Conservation (phyloP, 345 rosid genomes). For the Hevea brasiliensis region DNA sequence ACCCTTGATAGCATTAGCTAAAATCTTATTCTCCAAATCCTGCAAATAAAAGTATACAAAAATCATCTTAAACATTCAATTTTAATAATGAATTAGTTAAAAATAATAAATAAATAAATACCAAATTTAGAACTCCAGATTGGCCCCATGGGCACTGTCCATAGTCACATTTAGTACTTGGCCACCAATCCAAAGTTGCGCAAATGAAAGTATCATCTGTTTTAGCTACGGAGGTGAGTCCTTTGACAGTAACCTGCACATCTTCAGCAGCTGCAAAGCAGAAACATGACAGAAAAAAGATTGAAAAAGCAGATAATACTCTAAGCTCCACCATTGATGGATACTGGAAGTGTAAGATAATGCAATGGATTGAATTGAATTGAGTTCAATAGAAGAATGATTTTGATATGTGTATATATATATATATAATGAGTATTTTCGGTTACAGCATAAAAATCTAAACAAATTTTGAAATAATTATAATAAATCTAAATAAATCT, state of each 20-base stretch:
- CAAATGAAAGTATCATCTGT: conserved; percentile 57
- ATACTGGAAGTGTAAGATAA: too few relatives aligned
- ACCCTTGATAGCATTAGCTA: conserved; percentile 57
- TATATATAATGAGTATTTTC: too few relatives aligned
- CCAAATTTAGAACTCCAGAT: conserved; percentile 55
- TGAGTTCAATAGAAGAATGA: too few relatives aligned
- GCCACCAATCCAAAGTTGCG: conserved; percentile 75
- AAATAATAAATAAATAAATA: not conserved
- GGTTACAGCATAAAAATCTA: too few relatives aligned
- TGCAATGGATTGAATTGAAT: not conserved
- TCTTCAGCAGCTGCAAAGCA: not conserved
- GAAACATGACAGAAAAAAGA: not conserved
- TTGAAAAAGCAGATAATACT: not conserved
- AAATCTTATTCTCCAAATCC: conserved; percentile 50
- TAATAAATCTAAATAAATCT: too few relatives aligned
- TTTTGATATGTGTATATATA: too few relatives aligned
- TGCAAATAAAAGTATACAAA: conserved; percentile 24
- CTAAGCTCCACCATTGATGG: not conserved
- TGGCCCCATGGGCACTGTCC: conserved; percentile 59
- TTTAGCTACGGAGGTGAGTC: conserved; percentile 37
- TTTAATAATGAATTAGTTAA: not conserved
- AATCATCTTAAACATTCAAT: not conserved
- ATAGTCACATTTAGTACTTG: conserved; percentile 51
- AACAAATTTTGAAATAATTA: too few relatives aligned
- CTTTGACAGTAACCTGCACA: conserved; percentile 34